Conservation (phyloP, 257 asterid species). For the Plantago elongata region DNA sequence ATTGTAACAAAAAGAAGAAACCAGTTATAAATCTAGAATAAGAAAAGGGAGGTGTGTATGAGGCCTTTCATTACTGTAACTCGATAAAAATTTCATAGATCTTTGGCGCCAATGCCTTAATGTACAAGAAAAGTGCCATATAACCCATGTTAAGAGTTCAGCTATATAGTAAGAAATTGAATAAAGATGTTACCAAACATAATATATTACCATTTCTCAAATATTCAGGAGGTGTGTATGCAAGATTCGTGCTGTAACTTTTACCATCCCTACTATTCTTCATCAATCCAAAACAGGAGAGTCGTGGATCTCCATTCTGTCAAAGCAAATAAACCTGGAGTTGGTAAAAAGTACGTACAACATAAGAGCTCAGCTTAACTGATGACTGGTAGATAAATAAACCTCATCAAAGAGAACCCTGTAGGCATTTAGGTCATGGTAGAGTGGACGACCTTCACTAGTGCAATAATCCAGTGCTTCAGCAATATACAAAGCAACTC, state of each 20-base stretch:
- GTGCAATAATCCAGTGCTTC: slow-evolving; percentile 95
- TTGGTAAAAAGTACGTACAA: background rate
- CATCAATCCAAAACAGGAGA: slow-evolving; percentile 95
- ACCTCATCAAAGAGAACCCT: slow-evolving; percentile 99
- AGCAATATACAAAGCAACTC: slow-evolving; percentile 91
- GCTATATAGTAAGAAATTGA: no score
- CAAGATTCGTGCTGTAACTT: slow-evolving; percentile 97
- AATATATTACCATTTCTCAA: slow-evolving; percentile 62
- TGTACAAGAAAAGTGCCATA: no score
- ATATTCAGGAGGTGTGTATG: slow-evolving; percentile 97
- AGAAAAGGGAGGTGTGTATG: no score
- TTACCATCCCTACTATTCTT: slow-evolving; percentile 98
- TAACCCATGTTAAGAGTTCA: no score
- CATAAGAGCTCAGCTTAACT: no score
- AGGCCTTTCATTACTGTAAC: no score
- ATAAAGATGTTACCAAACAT: no score
- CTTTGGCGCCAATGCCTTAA: no score
- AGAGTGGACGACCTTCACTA: slow-evolving; percentile 81
- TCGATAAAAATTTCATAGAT: no score
- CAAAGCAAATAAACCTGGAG: background rate
- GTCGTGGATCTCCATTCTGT: slow-evolving; percentile 94
- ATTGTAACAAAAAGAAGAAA: background rate
- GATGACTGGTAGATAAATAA: background rate
- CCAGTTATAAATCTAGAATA: no score
- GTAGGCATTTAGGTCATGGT: slow-evolving; percentile 95